A percentile compares a stretch with the other conserved stretches of the same genome.
Evolutionary conservation across 129 eudicot species (phyloP).

Genomic region (Kitagawia praeruptora): DNA sequence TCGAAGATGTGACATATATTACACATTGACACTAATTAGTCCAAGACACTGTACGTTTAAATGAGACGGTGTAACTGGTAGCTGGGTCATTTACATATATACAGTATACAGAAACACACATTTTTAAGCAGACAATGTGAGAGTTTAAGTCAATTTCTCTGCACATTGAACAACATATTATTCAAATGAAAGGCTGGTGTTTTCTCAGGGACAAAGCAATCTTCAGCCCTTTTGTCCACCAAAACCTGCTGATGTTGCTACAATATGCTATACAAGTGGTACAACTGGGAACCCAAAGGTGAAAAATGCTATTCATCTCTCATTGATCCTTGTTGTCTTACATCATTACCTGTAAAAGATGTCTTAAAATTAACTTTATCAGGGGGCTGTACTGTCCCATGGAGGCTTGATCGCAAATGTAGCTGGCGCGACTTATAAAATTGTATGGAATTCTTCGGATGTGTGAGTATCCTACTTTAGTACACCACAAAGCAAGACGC

Average conservation of each 20-base stretch:
- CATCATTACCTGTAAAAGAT: background rate
- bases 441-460: constrained; percentile 52
- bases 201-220: constrained; percentile 50
- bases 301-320: constrained; percentile 1
- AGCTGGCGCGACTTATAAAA: constrained; percentile 45
- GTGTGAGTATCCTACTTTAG: constrained; percentile 42
- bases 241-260: constrained; percentile 65
- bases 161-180: constrained; percentile 8
- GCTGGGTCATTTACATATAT: background rate
- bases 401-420: constrained; percentile 62
- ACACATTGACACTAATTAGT: background rate
- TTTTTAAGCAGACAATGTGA: background rate
- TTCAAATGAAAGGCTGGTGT: constrained; percentile 3
- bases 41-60: background rate
- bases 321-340: background rate
- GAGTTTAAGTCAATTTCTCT: background rate
- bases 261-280: constrained; percentile 93
- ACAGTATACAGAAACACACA: background rate
- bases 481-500: background rate
- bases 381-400: constrained; percentile 79
- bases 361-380: constrained; percentile 4
- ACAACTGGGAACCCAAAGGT: constrained; percentile 98
- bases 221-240: constrained; percentile 64
- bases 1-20: background rate
- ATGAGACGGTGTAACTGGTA: background rate